Percentiles rank a stretch among this genome's conserved stretches.
These are phyloP conservation scores for Marchantia paleacea DNA, from an alignment of 225 moss, liverwort and hornwort species.

Conservation along the genomic window DNA sequence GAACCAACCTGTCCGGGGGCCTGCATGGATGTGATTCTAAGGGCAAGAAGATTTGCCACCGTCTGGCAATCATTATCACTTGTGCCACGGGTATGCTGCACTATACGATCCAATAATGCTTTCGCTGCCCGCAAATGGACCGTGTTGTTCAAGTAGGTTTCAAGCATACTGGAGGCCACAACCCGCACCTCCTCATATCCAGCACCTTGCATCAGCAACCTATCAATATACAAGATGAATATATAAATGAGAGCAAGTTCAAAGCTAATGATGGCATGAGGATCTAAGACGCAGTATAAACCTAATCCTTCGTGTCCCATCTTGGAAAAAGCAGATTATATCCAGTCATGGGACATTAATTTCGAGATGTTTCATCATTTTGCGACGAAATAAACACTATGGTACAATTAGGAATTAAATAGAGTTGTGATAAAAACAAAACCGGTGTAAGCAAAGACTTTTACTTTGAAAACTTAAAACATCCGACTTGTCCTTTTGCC, in stretches of 20 bases:
- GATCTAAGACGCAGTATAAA: too few species aligned
- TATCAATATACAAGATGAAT: slow-evolving; percentile 13
- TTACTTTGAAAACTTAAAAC: too few species aligned
- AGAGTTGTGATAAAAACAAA: too few species aligned
- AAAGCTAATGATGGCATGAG: too few species aligned
- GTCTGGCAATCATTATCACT: slow-evolving; percentile 95
- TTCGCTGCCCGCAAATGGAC: slow-evolving; percentile 93
- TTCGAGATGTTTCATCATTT: too few species aligned
- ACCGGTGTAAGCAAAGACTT: too few species aligned
- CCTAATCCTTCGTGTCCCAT: slow-evolving; percentile 13
- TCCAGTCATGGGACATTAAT: not conserved
- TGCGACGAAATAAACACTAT: too few species aligned
- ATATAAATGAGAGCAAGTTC: too few species aligned
- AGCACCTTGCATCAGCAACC: slow-evolving; percentile 98
- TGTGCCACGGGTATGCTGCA: slow-evolving; percentile 88
- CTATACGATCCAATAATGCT: slow-evolving; percentile 82
- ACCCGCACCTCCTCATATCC: slow-evolving; percentile 99
- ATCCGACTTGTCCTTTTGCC: too few species aligned
- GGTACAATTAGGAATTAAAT: too few species aligned
- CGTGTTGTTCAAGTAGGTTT: slow-evolving; percentile 90
- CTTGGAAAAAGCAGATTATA: not conserved
- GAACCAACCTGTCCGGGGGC: slow-evolving; percentile 78
- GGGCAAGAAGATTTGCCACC: slow-evolving; percentile 85
- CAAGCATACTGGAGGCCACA: slow-evolving; percentile 97
- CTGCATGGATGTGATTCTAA: slow-evolving; percentile 82